Conservation (phyloP, 768 basidiomycete genomes). For the Suillus ampliporus region DNA sequence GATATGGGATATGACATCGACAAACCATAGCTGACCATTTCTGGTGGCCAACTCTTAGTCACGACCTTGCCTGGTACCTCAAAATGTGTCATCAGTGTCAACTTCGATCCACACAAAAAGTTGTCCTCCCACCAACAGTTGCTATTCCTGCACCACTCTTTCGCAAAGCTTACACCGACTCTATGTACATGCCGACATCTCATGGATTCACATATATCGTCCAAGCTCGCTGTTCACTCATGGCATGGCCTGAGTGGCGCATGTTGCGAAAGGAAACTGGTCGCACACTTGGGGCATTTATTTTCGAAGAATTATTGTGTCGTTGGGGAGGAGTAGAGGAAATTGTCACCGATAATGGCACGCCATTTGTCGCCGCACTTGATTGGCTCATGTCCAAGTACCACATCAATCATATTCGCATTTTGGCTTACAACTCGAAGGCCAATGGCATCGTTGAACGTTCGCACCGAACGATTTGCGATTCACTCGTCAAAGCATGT, state of each 20-base stretch:
- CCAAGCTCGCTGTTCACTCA: slow-evolving; percentile 42
- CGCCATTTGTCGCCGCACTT: slow-evolving; percentile 33
- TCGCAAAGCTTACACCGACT: slow-evolving; percentile 43
- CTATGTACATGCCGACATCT: slow-evolving; percentile 45
- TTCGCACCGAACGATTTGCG: slow-evolving; percentile 34
- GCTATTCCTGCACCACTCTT: slow-evolving; percentile 7
- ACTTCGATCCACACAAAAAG: slow-evolving; percentile 19
- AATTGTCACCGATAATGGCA: slow-evolving; percentile 51
- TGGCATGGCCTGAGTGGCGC: slow-evolving; percentile 38
- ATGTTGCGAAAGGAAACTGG: slow-evolving; percentile 36
- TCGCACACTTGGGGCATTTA: slow-evolving; percentile 31
- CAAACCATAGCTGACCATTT: slow-evolving; percentile 23
- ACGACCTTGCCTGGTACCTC: slow-evolving; percentile 39
- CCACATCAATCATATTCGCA: slow-evolving; percentile 43
- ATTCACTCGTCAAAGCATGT: slow-evolving; percentile 42
- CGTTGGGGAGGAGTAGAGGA: slow-evolving; percentile 44
- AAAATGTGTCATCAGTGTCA: slow-evolving; percentile 48
- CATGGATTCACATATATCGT: slow-evolving; percentile 41
- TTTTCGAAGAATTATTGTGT: slow-evolving; percentile 42
- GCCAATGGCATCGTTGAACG: slow-evolving; percentile 46
- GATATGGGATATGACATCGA: too few relatives aligned
- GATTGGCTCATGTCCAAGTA: slow-evolving; percentile 32
- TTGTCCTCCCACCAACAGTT: slow-evolving; percentile 29
- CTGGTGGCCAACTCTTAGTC: slow-evolving; percentile 37
- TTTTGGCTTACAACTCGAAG: slow-evolving; percentile 48